These are phyloP conservation scores for Ascochyta fabae DNA, from an alignment of 2,329 filamentous ascomycete genomes.

Conservation along the genomic window DNA sequence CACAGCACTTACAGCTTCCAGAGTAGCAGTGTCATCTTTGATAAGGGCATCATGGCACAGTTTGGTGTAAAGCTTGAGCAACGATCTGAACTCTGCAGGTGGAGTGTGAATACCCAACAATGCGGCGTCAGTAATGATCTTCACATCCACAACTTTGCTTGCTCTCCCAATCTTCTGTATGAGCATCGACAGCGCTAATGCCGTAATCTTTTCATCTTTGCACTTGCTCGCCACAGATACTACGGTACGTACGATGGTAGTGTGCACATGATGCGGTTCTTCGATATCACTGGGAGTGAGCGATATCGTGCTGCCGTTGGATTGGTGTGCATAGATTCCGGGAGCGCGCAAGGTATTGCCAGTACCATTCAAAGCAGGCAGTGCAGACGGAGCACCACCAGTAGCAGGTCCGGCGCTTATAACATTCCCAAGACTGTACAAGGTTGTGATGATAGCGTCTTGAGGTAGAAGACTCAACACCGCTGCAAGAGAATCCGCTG, in stretches of 20 bases:
- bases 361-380: slow-evolving; percentile 57
- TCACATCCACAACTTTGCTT: slow-evolving; percentile 77
- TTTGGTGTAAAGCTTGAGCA: slow-evolving; percentile 83
- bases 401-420: slow-evolving; percentile 72
- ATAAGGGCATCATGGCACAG: slow-evolving; percentile 75
- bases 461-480: slow-evolving; percentile 84
- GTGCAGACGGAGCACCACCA: slow-evolving; percentile 57
- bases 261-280: slow-evolving; percentile 77
- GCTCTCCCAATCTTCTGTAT: slow-evolving; percentile 94
- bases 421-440: slow-evolving; percentile 96
- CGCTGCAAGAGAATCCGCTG: slow-evolving; percentile 83
- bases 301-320: slow-evolving; percentile 78
- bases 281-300: slow-evolving; percentile 77
- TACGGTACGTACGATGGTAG: slow-evolving; percentile 93
- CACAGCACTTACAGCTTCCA: slow-evolving; percentile 69
- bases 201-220: slow-evolving; percentile 89
- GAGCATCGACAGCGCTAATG: slow-evolving; percentile 91
- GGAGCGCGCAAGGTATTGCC: slow-evolving; percentile 53
- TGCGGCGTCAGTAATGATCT: slow-evolving; percentile 84
- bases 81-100: slow-evolving; percentile 79
- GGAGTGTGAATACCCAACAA: slow-evolving; percentile 78
- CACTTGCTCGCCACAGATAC: slow-evolving; percentile 84
- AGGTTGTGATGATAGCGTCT: slow-evolving; percentile 90
- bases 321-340: slow-evolving; percentile 53
- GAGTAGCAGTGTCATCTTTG: slow-evolving; percentile 69